phyloP scores from a whole-genome alignment of 1,139 yeast genomes.

The Zygotorulaspora mrakii region DNA sequence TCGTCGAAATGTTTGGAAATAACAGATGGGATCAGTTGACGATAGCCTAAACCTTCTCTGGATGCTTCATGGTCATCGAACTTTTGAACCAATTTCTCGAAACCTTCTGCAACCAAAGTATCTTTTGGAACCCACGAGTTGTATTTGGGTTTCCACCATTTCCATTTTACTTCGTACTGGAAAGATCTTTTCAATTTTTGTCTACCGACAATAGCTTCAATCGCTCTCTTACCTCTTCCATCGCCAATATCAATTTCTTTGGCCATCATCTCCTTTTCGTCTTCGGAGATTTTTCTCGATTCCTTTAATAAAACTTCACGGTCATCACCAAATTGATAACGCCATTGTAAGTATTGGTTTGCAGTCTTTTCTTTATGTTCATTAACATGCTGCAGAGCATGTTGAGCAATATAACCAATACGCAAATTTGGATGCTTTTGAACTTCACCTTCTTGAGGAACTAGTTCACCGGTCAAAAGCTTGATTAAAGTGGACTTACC shows the following conservation, averaged over 20 bases:
- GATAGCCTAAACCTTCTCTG: constrained; percentile 96
- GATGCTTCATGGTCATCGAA: constrained; percentile 98
- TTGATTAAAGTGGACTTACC: constrained; percentile 96
- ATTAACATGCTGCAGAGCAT: constrained; percentile 95
- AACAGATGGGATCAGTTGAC: constrained; percentile 86
- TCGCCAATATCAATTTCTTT: constrained; percentile 77
- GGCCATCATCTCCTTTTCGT: constrained; percentile 75
- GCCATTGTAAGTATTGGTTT: constrained; percentile 96
- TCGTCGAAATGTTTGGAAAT: constrained; percentile 96
- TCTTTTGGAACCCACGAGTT: constrained; percentile 94
- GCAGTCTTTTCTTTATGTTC: constrained; percentile 97
- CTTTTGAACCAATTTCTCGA: constrained; percentile 81
- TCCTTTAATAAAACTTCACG: constrained; percentile 94
- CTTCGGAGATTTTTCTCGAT: constrained; percentile 80
- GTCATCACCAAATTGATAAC: constrained; percentile 96
- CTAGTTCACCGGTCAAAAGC: constrained; percentile 83
- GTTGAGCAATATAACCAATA: constrained; percentile 98
- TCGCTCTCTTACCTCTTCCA: constrained; percentile 82
- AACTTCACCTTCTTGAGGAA: constrained; percentile 82
- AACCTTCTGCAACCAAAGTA: constrained; percentile 71
- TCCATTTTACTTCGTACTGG: constrained; percentile 97
- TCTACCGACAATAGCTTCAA: constrained; percentile 95
- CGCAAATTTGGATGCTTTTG: constrained; percentile 98
- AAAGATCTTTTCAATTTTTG: constrained; percentile 92
- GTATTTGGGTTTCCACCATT: constrained; percentile 84